Percentiles rank a stretch among this genome's conserved stretches.
phyloP scores from a whole-genome alignment of 345 rosid species.

The Clarkia xantiana region DNA sequence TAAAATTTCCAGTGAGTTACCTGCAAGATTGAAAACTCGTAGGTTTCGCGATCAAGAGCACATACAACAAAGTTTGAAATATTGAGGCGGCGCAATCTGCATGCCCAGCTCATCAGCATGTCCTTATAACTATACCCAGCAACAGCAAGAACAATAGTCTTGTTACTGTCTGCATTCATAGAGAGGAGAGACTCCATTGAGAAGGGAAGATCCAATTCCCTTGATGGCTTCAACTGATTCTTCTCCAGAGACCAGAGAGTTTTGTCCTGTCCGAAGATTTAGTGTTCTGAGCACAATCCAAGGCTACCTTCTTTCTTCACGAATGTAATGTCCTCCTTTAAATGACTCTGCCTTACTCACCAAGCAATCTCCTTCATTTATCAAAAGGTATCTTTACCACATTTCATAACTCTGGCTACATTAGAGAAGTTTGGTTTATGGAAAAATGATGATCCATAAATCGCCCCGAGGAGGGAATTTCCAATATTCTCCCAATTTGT shows the following conservation, averaged over 20 bases:
- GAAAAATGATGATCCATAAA: constrained; percentile 53
- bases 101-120: constrained; percentile 94
- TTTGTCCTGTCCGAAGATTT: constrained; percentile 17
- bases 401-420: constrained; percentile 44
- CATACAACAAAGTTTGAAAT: constrained; percentile 67
- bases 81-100: constrained; percentile 62
- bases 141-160: constrained; percentile 58
- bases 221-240: constrained; percentile 18
- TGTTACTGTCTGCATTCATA: constrained; percentile 46
- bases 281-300: constrained; percentile 28
- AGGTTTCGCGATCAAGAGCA: constrained; percentile 82
- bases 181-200: constrained; percentile 60
- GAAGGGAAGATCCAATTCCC: constrained; percentile 31
- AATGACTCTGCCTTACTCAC: constrained; percentile 9
- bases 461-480: constrained; percentile 54
- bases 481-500: constrained; percentile 67
- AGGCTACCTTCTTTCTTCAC: constrained; percentile 22
- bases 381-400: constrained; percentile 32
- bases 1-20: constrained; percentile 15
- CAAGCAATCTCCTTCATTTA: constrained; percentile 14
- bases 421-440: constrained; percentile 21
- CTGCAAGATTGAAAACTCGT: constrained; percentile 57
- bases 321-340: constrained; percentile 21
- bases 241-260: constrained; percentile 20
- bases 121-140: constrained; percentile 92